Evolutionary conservation across 768 basidiomycete genomes (phyloP).

Genomic region (Leucocoprinus leucothites): DNA sequence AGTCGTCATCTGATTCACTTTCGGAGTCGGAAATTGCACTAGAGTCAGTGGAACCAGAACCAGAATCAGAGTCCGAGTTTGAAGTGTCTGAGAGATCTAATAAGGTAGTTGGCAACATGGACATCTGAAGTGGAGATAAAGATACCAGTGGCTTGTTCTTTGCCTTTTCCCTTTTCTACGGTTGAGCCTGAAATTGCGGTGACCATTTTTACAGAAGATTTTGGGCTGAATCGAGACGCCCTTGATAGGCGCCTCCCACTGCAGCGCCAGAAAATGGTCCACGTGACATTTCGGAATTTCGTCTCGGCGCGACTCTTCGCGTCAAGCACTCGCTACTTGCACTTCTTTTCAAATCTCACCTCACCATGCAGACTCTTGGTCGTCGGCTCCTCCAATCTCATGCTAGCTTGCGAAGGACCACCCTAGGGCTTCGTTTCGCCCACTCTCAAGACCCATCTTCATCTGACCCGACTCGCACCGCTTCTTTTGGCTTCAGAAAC

Average conservation of each 20-base stretch:
- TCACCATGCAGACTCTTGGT: slow-evolving; percentile 23
- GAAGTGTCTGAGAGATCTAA: slow-evolving; percentile 18
- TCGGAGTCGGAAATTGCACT: background rate
- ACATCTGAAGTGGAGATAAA: background rate
- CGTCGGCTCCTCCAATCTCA: slow-evolving; percentile 18
- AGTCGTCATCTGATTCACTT: slow-evolving; percentile 2
- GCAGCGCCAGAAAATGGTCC: background rate
- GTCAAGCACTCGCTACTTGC: background rate
- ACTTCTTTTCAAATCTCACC: background rate
- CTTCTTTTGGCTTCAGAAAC: slow-evolving; percentile 93
- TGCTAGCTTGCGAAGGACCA: slow-evolving; percentile 15
- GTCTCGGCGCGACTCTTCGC: background rate
- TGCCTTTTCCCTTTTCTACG: slow-evolving; percentile 47
- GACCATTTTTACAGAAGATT: background rate
- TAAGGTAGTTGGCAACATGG: background rate
- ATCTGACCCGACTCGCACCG: slow-evolving; percentile 37
- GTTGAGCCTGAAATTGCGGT: slow-evolving; percentile 16
- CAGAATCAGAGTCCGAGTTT: slow-evolving; percentile 36
- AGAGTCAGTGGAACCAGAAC: slow-evolving; percentile 27
- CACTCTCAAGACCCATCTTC: slow-evolving; percentile 12
- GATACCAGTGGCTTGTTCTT: slow-evolving; percentile 39
- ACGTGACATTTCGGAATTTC: slow-evolving; percentile 11
- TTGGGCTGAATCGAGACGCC: background rate
- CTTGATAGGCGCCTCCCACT: background rate
- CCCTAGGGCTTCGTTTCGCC: slow-evolving; percentile 18